phyloP scores from a whole-genome alignment of 1,139 yeast genomes.

The Scheffersomyces parashehatae region DNA sequence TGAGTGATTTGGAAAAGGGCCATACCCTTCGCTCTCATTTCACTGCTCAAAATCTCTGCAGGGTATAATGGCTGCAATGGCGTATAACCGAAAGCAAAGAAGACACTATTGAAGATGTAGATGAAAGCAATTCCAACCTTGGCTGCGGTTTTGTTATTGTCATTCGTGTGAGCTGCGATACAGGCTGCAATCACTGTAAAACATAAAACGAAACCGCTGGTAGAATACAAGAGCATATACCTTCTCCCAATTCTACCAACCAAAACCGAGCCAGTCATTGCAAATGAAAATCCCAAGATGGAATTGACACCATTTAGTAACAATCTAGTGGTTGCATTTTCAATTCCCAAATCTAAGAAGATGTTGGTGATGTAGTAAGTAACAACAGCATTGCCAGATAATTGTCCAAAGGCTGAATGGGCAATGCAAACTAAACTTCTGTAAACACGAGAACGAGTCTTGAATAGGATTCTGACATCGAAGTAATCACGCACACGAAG shows the following conservation, averaged over 20 bases:
- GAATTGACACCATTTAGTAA: conserved; percentile 19
- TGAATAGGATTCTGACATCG: conserved; percentile 9
- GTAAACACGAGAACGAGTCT: conserved; percentile 1
- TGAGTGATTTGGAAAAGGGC: conserved; percentile 13
- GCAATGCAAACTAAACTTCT: conserved; percentile 6
- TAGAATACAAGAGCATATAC: conserved; percentile 19
- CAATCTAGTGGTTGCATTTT: conserved; percentile 15
- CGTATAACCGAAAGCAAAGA: conserved; percentile 20
- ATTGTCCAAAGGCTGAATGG: conserved; percentile 15
- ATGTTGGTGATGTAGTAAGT: conserved; percentile 20
- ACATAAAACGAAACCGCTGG: conserved; percentile 14
- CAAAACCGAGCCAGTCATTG: conserved; percentile 17
- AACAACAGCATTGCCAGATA: conserved; percentile 20
- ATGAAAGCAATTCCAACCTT: conserved; percentile 18
- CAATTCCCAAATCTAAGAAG: conserved; percentile 18
- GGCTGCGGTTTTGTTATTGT: conserved; percentile 12
- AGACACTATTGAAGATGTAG: conserved; percentile 16
- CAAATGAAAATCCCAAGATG: conserved; percentile 14
- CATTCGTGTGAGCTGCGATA: conserved; percentile 11
- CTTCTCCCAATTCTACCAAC: conserved; percentile 11
- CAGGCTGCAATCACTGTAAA: conserved; percentile 16
- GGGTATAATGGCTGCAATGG: conserved; percentile 24
- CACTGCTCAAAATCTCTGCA: conserved; percentile 17
- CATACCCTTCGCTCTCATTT: conserved; percentile 18
- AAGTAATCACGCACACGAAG: conserved; percentile 5